These are phyloP conservation scores for Talaromyces borbonicus DNA, from an alignment of 495 filamentous ascomycete genomes.

Conservation along the genomic window DNA sequence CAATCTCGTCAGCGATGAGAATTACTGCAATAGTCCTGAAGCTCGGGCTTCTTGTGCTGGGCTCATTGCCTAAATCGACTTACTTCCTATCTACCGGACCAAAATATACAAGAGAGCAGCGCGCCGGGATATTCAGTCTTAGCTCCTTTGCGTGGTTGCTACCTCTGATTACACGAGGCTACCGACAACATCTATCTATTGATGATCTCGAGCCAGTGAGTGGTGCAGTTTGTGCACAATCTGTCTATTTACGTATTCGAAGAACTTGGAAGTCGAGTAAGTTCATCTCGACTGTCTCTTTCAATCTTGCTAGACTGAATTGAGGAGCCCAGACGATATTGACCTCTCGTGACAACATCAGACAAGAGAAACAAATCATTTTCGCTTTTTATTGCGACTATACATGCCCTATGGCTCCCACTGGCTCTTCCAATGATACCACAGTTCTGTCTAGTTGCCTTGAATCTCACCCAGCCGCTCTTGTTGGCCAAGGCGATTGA, in stretches of 20 bases:
- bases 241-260: not conserved
- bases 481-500: constrained; percentile 28
- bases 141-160: too few relatives aligned
- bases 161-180: too few relatives aligned
- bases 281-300: constrained; percentile 13
- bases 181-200: constrained; percentile 17
- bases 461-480: constrained; percentile 48
- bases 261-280: constrained; percentile 1
- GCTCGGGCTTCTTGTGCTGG: not conserved
- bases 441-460: constrained; percentile 36
- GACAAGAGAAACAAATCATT: constrained; percentile 5
- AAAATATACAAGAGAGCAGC: constrained; percentile 29
- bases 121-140: constrained; percentile 28
- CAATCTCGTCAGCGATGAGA: not conserved
- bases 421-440: constrained; percentile 34
- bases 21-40: not conserved
- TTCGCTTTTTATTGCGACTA: constrained; percentile 1
- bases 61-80: not conserved
- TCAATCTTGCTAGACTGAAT: constrained; percentile 10
- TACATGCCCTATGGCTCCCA: constrained; percentile 19
- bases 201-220: constrained; percentile 24
- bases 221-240: constrained; percentile 14
- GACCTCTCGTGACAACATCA: not conserved
- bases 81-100: not conserved
- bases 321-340: too few relatives aligned